Conservation (phyloP, 192 early-diverging fungal genomes). For the Spinellus fusiger region DNA sequence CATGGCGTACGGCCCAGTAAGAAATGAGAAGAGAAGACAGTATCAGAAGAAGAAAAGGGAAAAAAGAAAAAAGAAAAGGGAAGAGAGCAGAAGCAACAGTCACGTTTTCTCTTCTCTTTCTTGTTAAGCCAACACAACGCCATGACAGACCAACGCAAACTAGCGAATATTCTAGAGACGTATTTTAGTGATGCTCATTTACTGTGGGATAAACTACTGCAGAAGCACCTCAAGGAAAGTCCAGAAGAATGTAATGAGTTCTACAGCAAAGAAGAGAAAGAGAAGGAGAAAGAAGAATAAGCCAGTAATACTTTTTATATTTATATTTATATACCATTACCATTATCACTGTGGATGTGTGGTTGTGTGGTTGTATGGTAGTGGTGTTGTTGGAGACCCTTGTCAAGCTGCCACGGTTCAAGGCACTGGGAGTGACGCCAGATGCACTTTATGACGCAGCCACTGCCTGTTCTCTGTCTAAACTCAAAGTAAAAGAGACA, state of each 20-base stretch:
- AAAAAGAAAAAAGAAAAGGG: not conserved
- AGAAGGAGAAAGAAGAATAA: not conserved
- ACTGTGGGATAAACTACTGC: conserved; percentile 23
- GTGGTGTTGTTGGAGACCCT: conserved; percentile 5
- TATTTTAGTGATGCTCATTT: conserved; percentile 26
- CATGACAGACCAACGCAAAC: conserved; percentile 4
- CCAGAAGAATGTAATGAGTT: conserved; percentile 6
- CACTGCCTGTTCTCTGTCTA: not conserved
- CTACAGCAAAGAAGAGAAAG: not conserved
- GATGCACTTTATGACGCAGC: conserved; percentile 7
- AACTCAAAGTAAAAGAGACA: conserved; percentile 7
- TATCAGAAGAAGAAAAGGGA: not conserved
- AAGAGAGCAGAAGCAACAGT: not conserved
- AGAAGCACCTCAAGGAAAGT: not conserved
- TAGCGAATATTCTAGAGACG: conserved; percentile 14
- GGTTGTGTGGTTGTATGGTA: too few relatives aligned
- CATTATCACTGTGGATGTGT: too few relatives aligned
- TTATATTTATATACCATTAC: not conserved
- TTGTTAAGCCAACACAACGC: not conserved
- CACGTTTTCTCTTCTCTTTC: not conserved
- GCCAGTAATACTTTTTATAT: too few relatives aligned
- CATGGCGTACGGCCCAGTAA: not conserved
- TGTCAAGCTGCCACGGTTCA: conserved; percentile 3
- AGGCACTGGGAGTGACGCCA: not conserved
- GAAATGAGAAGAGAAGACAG: not conserved